Conservation (phyloP, 441 rosid genomes). For the Erodium moschatum region DNA sequence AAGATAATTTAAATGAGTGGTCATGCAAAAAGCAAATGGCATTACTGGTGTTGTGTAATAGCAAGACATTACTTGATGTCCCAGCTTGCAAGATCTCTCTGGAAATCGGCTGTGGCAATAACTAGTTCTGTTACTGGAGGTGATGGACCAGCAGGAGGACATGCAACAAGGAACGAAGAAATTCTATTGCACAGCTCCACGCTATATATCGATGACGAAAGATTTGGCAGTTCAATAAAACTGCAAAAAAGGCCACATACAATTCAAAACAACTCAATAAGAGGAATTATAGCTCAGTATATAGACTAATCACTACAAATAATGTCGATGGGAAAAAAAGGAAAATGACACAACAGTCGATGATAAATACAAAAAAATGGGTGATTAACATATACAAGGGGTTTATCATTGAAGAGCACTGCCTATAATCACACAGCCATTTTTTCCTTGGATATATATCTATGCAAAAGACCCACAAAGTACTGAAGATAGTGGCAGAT, state of each 20-base stretch:
- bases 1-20: conserved; percentile 20
- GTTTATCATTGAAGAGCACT: neutral
- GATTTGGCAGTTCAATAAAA: conserved; percentile 78
- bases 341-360: neutral
- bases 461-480: neutral
- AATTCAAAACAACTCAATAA: conserved; percentile 9
- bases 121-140: conserved; percentile 82
- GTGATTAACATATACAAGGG: neutral
- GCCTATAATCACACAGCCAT: neutral
- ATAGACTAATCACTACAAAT: neutral
- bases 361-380: neutral
- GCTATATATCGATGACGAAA: conserved; percentile 81
- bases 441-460: neutral
- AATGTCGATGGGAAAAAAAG: no score
- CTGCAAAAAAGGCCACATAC: conserved; percentile 36
- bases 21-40: conserved; percentile 15
- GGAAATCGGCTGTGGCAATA: conserved; percentile 86
- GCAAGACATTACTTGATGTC: conserved; percentile 33
- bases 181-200: conserved; percentile 80
- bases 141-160: conserved; percentile 95
- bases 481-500: conserved; percentile 3
- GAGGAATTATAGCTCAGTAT: conserved; percentile 5
- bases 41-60: conserved; percentile 1
- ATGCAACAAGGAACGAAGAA: conserved; percentile 74
- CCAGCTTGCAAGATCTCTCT: conserved; percentile 83